Base-by-base conservation (phyloP, 352 stramenopile species). In the Pseudoperonospora humuli region DNA sequence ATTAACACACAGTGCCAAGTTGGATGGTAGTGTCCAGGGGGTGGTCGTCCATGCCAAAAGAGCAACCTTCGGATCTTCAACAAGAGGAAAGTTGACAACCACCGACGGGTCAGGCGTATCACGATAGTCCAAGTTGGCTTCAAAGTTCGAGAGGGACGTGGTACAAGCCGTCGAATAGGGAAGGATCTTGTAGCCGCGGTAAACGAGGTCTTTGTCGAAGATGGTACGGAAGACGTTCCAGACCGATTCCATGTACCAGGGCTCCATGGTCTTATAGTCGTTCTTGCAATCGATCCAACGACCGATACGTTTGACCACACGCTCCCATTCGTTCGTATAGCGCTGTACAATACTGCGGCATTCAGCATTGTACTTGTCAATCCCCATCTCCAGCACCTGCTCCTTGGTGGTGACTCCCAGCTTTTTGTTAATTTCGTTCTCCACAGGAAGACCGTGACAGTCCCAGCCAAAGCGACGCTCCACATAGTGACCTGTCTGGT, bases 251-350 rank as follows among this genome's bases (percentile, higher is more conserved):
- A 99, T 99, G 83, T 98, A 99, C 57, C 79, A 95, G 5, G 95
- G 86, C 68, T 99, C 96, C 94, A 99, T 98, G 10, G 97, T 99
- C 75, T 99, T 99, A 78, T 99, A 99, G 75, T 99, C 97, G 73
- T 99, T 99, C 64, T 98, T 64, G 67, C 98, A 99, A 72, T 99
- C 97, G 65, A 99, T 99, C 97, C 97, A 99, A 36, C 97, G 80
- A 11, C 97, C 97, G 43, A 99, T 86, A 47, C 97, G 82, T 55
- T 94, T 98, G 15, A 99, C 93, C 24, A 96, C 98, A 17, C 65
- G 70, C 68, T 99, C 94, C 97, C 97, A 99, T 79, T 99, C 96
- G 56, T 91, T 94, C 8, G 93, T 98, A 75, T 99, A 99, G 19
- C 96, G 75, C 45, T 86, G 93, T 13, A 99, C 96, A 59, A 99